Conservation (phyloP, 148 eudicot species). For the Arbutus unedo region DNA sequence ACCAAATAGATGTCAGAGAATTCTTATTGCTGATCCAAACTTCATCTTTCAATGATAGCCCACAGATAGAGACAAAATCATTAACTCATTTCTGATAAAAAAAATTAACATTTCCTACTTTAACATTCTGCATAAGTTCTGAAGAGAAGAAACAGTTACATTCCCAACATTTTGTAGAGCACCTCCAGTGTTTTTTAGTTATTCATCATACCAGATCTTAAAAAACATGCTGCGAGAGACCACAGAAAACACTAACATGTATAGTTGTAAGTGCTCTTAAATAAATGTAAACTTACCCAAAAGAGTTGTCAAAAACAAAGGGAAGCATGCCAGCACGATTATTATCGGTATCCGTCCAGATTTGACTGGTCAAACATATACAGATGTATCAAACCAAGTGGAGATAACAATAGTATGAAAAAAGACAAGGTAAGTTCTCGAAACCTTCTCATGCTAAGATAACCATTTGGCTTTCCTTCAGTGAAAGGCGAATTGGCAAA, state of each 20-base stretch:
- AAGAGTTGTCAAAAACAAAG: constrained; percentile 84
- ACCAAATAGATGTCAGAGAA: neutral
- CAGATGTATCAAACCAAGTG: constrained; percentile 9
- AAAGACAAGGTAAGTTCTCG: constrained; percentile 8
- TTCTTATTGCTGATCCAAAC: neutral
- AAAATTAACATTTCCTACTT: neutral
- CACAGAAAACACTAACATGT: neutral
- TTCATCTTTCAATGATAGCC: neutral
- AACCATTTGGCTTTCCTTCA: constrained; percentile 96
- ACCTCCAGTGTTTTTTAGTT: neutral
- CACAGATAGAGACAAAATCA: neutral
- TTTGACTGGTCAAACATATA: constrained; percentile 51
- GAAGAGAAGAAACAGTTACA: constrained; percentile 2
- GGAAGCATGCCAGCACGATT: constrained; percentile 93
- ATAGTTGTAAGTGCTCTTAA: neutral
- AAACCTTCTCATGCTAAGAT: constrained; percentile 94
- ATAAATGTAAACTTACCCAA: constrained; percentile 57
- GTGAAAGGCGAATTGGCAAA: constrained; percentile 99
- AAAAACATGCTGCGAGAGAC: neutral
- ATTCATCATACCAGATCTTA: too few species aligned
- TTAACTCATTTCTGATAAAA: neutral
- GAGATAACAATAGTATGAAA: constrained; percentile 1
- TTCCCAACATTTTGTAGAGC: neutral
- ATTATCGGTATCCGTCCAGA: constrained; percentile 92
- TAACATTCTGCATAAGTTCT: neutral